Base-by-base conservation (phyloP, 148 eudicot genomes). In the Vaccinium macrocarpon region DNA sequence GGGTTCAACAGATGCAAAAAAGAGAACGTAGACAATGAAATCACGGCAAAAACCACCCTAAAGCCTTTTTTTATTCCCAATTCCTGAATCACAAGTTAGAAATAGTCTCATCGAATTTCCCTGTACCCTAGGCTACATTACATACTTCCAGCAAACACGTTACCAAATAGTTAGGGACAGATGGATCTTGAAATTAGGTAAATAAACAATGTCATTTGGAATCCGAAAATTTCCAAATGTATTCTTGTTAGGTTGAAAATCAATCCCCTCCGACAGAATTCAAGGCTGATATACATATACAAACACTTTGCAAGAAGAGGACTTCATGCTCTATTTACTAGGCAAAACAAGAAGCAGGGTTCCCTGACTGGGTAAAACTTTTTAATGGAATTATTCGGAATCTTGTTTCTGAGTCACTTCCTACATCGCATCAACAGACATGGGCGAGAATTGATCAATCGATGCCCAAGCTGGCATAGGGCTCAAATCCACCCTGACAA, bases 391-490 rank as follows among this genome's bases (percentile, higher is more conserved):
- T 82, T 32, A 68, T 27, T 50, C 5, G 32, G 56, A 71, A 52
- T 29, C 12, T 50, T 49, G 68, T 38, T 82, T 71, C 27, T 25
- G 16, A 2, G 53, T 8, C 1, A 8, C 8, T 48, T 49, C 23
- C 48, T 10, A 70, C 16, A 38, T 0, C 2, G 32, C 61, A 51
- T 25, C 19, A 29, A 19, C 9, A 6, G 35, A 51, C 46, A 21
- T n/a, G 5, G 53, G 57, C 4, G 35, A 55, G 35, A 62, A 50
- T 76, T 62, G 62, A 50, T 94, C 87, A 94, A 86, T 95, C 97
- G 71, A 95, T 90, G 74, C 94, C 92, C 94, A 95, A 90, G 90
- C 92, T 92, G 15, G 97, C 91, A 84, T 89, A 95, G 23, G 97
- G 94, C 87, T 94, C 98, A 81, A 91, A 92, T 68, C 93, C 97